phyloP scores from a whole-genome alignment of 2,329 filamentous ascomycete genomes.

The Rhytidhysteron rufulum region DNA sequence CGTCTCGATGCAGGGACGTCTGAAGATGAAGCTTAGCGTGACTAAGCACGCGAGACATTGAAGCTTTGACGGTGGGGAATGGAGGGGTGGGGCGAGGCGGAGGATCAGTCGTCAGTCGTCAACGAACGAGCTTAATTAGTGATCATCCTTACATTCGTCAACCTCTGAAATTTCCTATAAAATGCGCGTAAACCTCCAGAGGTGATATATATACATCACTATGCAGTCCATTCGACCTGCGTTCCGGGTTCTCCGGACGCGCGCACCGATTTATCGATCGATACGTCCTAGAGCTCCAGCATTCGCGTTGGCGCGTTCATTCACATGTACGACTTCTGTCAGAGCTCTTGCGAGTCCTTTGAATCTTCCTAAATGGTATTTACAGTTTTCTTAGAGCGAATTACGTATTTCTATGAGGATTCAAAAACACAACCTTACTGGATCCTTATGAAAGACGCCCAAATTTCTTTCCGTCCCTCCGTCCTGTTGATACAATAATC shows the following conservation, averaged over 20 bases:
- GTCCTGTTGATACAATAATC: no score
- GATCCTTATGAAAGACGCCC: background rate
- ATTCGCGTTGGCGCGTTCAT: conserved; percentile 16
- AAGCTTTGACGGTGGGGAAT: background rate
- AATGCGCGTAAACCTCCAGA: no score
- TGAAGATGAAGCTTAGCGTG: no score
- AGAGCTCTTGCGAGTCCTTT: conserved; percentile 27
- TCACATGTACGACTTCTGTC: conserved; percentile 20
- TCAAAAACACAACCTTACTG: background rate
- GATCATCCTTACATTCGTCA: no score
- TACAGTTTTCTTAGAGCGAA: background rate
- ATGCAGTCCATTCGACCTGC: conserved; percentile 1
- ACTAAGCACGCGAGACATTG: no score
- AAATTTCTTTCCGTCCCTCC: no score
- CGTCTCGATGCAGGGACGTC: no score
- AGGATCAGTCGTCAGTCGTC: no score
- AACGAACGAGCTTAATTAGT: no score
- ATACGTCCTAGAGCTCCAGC: conserved; percentile 11
- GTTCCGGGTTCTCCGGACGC: background rate
- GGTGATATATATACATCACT: no score
- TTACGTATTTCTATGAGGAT: background rate
- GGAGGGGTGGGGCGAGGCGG: no score
- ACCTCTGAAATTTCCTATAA: no score
- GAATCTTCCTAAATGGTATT: conserved; percentile 42
- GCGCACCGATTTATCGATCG: conserved; percentile 5